Percentiles rank a stretch among this genome's conserved stretches.
Evolutionary conservation across 202 grass and related monocot genomes (phyloP).

Genomic region (Musa balbisiana): DNA sequence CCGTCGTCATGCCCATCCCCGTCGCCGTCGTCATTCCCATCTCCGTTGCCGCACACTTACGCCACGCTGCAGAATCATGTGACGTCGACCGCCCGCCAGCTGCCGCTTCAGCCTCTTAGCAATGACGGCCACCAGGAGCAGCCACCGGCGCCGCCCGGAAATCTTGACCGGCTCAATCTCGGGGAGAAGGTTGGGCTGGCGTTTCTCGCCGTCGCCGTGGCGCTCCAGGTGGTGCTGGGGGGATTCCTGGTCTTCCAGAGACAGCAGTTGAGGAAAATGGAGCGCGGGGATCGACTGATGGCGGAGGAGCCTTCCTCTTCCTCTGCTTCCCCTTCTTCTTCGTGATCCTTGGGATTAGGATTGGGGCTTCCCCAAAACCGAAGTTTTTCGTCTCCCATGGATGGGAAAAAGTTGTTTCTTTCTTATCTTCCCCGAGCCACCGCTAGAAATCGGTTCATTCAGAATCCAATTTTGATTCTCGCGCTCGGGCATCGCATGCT

Average conservation of each 20-base stretch:
- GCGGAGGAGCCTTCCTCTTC: neutral
- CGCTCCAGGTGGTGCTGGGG: slow-evolving; percentile 7
- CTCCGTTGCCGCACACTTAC: neutral
- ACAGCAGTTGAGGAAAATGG: slow-evolving; percentile 14
- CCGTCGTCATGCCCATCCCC: too few relatives aligned
- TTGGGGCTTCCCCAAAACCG: too few relatives aligned
- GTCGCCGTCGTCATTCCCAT: neutral
- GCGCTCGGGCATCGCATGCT: too few relatives aligned
- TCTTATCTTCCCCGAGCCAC: too few relatives aligned
- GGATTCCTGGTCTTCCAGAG: slow-evolving; percentile 10
- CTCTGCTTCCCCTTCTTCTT: neutral
- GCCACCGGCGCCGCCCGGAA: too few relatives aligned
- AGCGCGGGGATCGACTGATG: neutral
- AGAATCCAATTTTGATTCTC: too few relatives aligned
- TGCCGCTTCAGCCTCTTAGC: neutral
- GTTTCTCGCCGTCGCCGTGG: slow-evolving; percentile 8
- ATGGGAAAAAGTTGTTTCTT: neutral
- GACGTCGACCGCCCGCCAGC: neutral
- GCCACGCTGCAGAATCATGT: neutral
- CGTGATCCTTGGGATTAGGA: neutral
- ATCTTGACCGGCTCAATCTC: neutral
- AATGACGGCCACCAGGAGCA: neutral
- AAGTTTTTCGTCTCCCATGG: neutral
- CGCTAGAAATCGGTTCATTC: too few relatives aligned
- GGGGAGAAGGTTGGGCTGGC: slow-evolving; percentile 12